Base-by-base conservation (phyloP, 331 rosid genomes). In the Dryas integrifolia region DNA sequence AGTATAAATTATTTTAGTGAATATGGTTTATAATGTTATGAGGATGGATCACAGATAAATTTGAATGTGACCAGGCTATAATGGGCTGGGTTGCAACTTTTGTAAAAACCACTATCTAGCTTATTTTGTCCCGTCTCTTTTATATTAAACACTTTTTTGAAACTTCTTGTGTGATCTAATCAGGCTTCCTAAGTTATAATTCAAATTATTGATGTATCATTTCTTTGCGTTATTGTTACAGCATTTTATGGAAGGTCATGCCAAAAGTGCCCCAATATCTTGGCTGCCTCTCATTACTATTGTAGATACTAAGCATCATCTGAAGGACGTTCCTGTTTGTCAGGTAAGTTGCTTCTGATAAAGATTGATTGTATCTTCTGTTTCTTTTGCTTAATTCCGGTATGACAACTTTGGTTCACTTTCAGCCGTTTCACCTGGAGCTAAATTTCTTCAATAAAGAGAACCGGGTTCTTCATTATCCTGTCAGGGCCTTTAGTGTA, bases 161-260 rank as follows among this genome's bases (percentile, higher is more conserved):
- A 59, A 46, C 60, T 41, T 44, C 60, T 11, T 43, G 57, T 69
- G 70, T 40, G 13, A 61, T 72, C 52, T 43, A 52, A 35, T 66
- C 52, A 51, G 68, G 47, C 64, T 62, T 64, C 11, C 14, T 26
- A 18, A 60, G 47, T 65, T 73, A 7, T 39, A 6, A 35, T 15
- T 69, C 51, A 58, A 47, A 51, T 77, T 43, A 13, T 70, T 75
- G 15, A 39, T 38, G 18, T 21, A 44, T n/a, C 67, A 18, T 63
- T 11, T 67, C 16, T 78, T n/a, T 72, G 52, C 72, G 52, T 69
- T 78, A 58, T 75, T 73, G 77, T 56, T 87, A 73, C 78, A 95
- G 99, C 99, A 95, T 86, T 95, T 95, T 77, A 92, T 95, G 89
- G 99, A 95, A 88, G 97, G 97, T 72, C 90, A 89, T 82, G 90